Evolutionary conservation across 192 early-diverging fungal species (phyloP).

Genomic region (Backusella tuberculispora): DNA sequence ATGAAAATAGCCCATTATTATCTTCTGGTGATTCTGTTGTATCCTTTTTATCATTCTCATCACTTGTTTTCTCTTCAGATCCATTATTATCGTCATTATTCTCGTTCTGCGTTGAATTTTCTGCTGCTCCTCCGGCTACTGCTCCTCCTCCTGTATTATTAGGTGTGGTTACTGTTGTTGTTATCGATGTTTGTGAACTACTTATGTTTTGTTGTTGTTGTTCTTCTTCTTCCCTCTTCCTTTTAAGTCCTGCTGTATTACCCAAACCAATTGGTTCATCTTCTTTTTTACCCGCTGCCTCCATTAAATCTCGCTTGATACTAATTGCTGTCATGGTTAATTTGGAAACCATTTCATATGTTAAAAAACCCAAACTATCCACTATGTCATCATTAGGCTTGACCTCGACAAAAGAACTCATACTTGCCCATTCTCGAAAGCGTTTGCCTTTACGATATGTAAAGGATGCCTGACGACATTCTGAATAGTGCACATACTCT

Average conservation of each 20-base stretch:
- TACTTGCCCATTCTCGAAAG: constrained; percentile 95
- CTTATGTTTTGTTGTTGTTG: not conserved
- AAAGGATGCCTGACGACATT: constrained; percentile 97
- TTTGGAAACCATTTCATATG: constrained; percentile 91
- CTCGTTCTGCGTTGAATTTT: not conserved
- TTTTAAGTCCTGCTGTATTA: not conserved
- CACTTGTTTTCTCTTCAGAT: not conserved
- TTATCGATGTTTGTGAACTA: not conserved
- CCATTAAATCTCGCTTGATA: constrained; percentile 72
- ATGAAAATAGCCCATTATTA: constrained; percentile 71
- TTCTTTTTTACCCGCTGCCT: constrained; percentile 31
- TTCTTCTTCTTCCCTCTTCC: constrained; percentile 21
- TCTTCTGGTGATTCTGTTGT: constrained; percentile 36
- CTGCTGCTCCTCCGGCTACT: not conserved
- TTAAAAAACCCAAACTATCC: constrained; percentile 95
- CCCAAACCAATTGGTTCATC: constrained; percentile 18
- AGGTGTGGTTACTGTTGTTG: not conserved
- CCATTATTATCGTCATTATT: not conserved
- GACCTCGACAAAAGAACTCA: constrained; percentile 86
- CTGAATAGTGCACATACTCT: constrained; percentile 99
- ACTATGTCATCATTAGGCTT: constrained; percentile 93
- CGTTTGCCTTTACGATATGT: constrained; percentile 92
- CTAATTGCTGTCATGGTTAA: constrained; percentile 87
- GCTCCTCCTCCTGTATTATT: not conserved
- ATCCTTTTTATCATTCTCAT: constrained; percentile 12